phyloP scores from a whole-genome alignment of 108 stramenopile genomes.

The Nannochloropsis gaditana region DNA sequence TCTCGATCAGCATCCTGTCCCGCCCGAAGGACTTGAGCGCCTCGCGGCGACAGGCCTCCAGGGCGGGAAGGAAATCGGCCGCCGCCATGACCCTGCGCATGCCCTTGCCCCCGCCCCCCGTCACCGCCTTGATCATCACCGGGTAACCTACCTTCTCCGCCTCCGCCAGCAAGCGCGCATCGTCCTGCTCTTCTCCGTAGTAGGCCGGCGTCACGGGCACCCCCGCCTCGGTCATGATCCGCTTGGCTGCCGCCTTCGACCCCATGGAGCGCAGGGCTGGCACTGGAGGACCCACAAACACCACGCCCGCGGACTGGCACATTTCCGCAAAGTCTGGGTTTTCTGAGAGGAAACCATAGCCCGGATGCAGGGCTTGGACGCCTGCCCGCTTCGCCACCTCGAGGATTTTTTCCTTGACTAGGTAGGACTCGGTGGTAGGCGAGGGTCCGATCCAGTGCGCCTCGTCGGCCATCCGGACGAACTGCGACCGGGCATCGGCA shows the following conservation, averaged over 20 bases:
- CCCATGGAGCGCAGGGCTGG: conserved; percentile 73
- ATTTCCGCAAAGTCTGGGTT: conserved; percentile 61
- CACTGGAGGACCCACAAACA: conserved; percentile 80
- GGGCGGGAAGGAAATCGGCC: conserved; percentile 55
- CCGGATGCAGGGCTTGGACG: conserved; percentile 56
- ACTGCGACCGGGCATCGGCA: conserved; percentile 50
- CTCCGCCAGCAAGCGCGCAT: conserved; percentile 50
- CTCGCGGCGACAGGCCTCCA: conserved; percentile 55
- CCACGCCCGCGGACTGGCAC: conserved; percentile 61
- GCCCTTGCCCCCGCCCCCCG: conserved; percentile 89
- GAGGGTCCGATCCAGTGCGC: conserved; percentile 57
- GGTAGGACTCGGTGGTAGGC: conserved; percentile 53
- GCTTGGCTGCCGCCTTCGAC: conserved; percentile 59
- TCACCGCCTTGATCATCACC: conserved; percentile 87
- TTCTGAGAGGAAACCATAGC: conserved; percentile 74
- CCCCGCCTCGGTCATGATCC: conserved; percentile 61
- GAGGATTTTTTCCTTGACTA: conserved; percentile 49
- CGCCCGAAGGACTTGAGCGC: conserved; percentile 81
- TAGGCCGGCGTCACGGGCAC: conserved; percentile 64
- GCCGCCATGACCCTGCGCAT: conserved; percentile 79
- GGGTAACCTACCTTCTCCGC: conserved; percentile 66
- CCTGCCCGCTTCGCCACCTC: conserved; percentile 47
- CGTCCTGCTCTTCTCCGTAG: conserved; percentile 59
- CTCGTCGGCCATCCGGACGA: conserved; percentile 50
- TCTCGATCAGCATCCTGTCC: conserved; percentile 87